Conservation (phyloP, 805 yeast genomes). For the Teunomyces tritomae region DNA sequence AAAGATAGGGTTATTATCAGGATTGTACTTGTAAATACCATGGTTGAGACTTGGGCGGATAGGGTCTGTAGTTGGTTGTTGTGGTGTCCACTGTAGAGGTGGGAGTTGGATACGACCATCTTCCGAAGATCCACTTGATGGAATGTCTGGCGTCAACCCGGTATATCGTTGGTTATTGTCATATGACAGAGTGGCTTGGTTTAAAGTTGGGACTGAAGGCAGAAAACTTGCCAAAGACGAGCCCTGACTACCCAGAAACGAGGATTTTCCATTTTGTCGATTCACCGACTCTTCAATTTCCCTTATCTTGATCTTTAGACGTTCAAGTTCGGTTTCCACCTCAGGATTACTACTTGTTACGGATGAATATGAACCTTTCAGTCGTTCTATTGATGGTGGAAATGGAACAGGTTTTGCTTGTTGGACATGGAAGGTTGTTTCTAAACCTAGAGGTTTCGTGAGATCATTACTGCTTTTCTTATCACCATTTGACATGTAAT, state of each 20-base stretch:
- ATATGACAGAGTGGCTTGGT: neutral
- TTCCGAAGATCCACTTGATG: neutral
- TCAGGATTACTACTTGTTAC: neutral
- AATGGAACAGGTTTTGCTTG: neutral
- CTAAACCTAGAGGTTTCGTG: neutral
- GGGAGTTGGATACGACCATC: conserved; percentile 5
- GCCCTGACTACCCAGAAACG: neutral
- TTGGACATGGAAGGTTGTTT: conserved; percentile 1
- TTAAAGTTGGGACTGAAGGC: neutral
- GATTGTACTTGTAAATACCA: conserved; percentile 4
- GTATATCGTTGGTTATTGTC: neutral
- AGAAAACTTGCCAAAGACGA: neutral
- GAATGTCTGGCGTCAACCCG: neutral
- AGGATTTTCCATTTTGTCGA: neutral
- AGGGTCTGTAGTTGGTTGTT: neutral
- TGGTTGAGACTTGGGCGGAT: neutral
- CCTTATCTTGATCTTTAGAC: conserved; percentile 38
- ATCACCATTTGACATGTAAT: neutral
- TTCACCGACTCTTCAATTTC: conserved; percentile 42
- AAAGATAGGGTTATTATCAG: conserved; percentile 12
- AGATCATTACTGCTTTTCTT: neutral
- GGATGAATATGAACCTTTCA: neutral
- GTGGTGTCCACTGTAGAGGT: conserved; percentile 5
- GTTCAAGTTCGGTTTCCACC: conserved; percentile 22
- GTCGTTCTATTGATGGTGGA: neutral